These are phyloP conservation scores for Xylariaceae sp. DNA, from an alignment of 2,329 filamentous ascomycete species.

Conservation along the genomic window DNA sequence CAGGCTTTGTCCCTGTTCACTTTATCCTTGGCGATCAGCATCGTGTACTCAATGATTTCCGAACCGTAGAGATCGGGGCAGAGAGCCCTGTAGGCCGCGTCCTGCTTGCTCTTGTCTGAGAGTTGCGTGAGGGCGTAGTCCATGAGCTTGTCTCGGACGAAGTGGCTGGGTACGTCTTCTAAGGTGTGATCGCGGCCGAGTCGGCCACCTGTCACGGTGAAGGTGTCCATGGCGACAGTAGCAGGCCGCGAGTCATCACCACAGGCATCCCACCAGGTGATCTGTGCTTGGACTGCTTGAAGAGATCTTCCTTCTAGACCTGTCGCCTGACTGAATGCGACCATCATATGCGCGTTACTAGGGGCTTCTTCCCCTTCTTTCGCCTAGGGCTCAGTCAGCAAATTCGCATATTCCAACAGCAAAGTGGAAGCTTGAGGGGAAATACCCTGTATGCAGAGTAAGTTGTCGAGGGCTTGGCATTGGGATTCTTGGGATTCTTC, in stretches of 20 bases:
- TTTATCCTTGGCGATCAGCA: neutral
- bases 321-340: neutral
- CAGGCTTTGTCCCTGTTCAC: no score
- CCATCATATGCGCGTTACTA: neutral
- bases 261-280: conserved; percentile 1
- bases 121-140: conserved; percentile 5
- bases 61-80: conserved; percentile 2
- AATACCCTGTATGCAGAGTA: conserved; percentile 1
- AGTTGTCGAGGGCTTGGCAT: neutral
- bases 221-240: neutral
- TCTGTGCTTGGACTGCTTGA: neutral
- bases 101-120: neutral
- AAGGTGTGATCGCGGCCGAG: conserved; percentile 8
- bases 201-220: conserved; percentile 1
- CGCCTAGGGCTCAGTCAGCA: neutral
- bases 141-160: conserved; percentile 7
- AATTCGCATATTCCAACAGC: neutral
- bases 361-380: neutral
- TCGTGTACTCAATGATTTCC: neutral
- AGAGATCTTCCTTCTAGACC: neutral
- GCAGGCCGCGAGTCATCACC: neutral
- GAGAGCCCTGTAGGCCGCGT: neutral
- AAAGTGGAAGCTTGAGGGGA: no score
- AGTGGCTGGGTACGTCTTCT: conserved; percentile 8
- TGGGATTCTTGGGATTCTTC: neutral